A percentile compares a stretch with the other conserved stretches of the same genome.
Evolutionary conservation across 208 protist species (phyloP).

Genomic region (Leishmania tropica): DNA sequence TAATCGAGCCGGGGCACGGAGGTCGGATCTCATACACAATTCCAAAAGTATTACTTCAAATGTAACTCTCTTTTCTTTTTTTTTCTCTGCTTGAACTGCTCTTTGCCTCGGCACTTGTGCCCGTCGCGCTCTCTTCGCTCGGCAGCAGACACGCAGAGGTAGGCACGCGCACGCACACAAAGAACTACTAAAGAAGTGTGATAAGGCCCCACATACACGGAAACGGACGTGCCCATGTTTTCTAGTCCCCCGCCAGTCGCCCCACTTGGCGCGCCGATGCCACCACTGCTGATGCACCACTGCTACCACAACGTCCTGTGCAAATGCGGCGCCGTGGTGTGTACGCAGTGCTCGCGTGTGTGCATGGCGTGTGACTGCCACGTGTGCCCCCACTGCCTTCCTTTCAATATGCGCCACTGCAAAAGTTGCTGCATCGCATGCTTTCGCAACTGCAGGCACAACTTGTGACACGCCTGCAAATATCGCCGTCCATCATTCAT

Average conservation of each 20-base stretch:
- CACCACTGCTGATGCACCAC: constrained; percentile 33
- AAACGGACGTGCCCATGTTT: constrained; percentile 7
- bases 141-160: not conserved
- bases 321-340: constrained; percentile 56
- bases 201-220: not conserved
- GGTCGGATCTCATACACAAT: not conserved
- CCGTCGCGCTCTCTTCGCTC: not conserved
- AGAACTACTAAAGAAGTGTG: not conserved
- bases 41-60: not conserved
- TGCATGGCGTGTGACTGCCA: constrained; percentile 71
- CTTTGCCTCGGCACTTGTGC: not conserved
- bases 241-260: constrained; percentile 10
- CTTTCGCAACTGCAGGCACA: constrained; percentile 51
- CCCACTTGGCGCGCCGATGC: not conserved
- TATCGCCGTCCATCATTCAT: not conserved
- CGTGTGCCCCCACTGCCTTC: constrained; percentile 63
- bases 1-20: not conserved
- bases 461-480: constrained; percentile 37
- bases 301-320: constrained; percentile 52
- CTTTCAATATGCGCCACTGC: constrained; percentile 68
- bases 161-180: not conserved
- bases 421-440: constrained; percentile 71
- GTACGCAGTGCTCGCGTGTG: constrained; percentile 57
- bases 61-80: not conserved
- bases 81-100: not conserved